Percentiles rank a stretch among this genome's conserved stretches.
phyloP scores from a whole-genome alignment of 768 basidiomycete species.

The Sarcodon sp. region DNA sequence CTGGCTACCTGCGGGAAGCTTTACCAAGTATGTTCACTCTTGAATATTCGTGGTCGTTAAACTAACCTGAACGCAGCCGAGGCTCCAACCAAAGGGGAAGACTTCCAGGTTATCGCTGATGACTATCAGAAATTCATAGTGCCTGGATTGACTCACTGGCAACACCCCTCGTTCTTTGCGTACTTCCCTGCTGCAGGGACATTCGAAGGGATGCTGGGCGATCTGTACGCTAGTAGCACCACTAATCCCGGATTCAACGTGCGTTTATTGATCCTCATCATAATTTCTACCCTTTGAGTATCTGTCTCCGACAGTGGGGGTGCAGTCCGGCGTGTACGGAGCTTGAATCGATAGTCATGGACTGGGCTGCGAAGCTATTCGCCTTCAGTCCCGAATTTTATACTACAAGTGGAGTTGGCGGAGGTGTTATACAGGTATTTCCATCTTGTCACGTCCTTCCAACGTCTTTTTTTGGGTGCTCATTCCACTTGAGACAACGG shows the following conservation, averaged over 20 bases:
- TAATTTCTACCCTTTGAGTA: neutral
- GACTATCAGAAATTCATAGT: slow-evolving; percentile 75
- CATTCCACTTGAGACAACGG: slow-evolving; percentile 44
- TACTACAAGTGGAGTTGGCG: slow-evolving; percentile 56
- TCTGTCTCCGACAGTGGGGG: slow-evolving; percentile 47
- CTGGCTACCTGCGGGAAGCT: slow-evolving; percentile 68
- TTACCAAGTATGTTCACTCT: slow-evolving; percentile 37
- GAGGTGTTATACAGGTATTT: slow-evolving; percentile 71
- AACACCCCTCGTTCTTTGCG: slow-evolving; percentile 82
- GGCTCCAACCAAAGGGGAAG: slow-evolving; percentile 62
- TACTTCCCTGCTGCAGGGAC: slow-evolving; percentile 76
- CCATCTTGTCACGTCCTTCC: neutral
- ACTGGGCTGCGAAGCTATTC: slow-evolving; percentile 83
- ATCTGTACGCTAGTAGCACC: slow-evolving; percentile 64
- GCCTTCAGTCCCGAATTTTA: slow-evolving; percentile 57
- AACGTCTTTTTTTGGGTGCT: too few species aligned
- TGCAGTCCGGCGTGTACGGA: slow-evolving; percentile 88
- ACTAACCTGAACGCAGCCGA: slow-evolving; percentile 18
- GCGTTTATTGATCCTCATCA: slow-evolving; percentile 9
- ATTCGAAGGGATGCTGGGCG: slow-evolving; percentile 74
- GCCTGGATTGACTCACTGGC: slow-evolving; percentile 93
- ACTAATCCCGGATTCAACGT: slow-evolving; percentile 87
- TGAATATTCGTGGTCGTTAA: neutral
- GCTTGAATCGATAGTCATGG: slow-evolving; percentile 77
- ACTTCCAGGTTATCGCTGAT: slow-evolving; percentile 55